Evolutionary conservation across 2,329 filamentous ascomycete species (phyloP).

Genomic region (Phialocephala sp.): DNA sequence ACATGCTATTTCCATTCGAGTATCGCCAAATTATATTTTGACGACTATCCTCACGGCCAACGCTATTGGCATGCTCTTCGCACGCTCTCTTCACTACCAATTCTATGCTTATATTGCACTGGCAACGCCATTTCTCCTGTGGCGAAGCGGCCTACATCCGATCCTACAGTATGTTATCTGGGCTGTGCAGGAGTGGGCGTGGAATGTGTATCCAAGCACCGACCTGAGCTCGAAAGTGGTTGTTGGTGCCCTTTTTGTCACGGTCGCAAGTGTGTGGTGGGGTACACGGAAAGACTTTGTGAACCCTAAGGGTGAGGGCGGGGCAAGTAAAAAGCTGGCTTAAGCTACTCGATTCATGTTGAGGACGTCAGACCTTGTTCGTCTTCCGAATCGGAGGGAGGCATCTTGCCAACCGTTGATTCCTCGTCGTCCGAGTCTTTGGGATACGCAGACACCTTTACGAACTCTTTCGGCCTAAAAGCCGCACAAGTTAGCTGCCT

Average conservation of each 20-base stretch:
- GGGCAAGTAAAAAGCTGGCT: constrained; percentile 34
- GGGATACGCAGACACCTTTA: constrained; percentile 64
- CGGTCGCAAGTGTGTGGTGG: constrained; percentile 54
- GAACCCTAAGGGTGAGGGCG: constrained; percentile 35
- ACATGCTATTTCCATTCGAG: constrained; percentile 52
- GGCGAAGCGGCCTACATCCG: constrained; percentile 67
- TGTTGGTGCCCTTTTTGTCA: constrained; percentile 71
- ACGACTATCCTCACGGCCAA: constrained; percentile 67
- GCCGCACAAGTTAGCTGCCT: not conserved
- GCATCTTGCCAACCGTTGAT: constrained; percentile 83
- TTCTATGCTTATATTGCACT: constrained; percentile 78
- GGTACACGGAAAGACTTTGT: constrained; percentile 44
- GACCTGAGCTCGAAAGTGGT: constrained; percentile 67
- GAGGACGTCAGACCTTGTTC: constrained; percentile 40
- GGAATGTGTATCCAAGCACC: constrained; percentile 77
- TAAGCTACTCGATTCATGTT: constrained; percentile 24
- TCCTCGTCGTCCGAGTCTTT: constrained; percentile 76
- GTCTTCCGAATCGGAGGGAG: constrained; percentile 79
- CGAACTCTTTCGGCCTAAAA: constrained; percentile 78
- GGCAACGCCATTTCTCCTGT: constrained; percentile 73
- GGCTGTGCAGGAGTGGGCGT: constrained; percentile 73
- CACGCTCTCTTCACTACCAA: constrained; percentile 75
- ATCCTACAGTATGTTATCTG: constrained; percentile 63
- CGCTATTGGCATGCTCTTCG: constrained; percentile 72
- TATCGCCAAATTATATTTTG: constrained; percentile 66